Base-by-base conservation (phyloP, 768 basidiomycete genomes). In the Paxillus rubicundulus region DNA sequence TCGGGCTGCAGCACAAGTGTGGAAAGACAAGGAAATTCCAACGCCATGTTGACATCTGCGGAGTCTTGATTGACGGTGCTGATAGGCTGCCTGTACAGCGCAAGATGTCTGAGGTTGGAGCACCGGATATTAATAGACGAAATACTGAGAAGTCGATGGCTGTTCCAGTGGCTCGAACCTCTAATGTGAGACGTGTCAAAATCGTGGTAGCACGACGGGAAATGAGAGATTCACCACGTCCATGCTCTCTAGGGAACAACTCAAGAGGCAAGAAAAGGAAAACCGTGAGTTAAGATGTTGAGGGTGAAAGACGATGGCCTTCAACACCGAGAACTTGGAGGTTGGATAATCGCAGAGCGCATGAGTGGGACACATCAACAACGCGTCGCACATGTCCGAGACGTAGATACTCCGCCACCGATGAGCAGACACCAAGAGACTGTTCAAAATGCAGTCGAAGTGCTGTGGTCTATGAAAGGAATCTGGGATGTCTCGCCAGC, bases 11-110 rank as follows among this genome's bases (percentile, higher is more conserved):
- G 43, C 14, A 55, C 40, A 33, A 51, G 36, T 20, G 38, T 48
- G 44, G 36, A 61, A 51, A 53, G 46, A 21, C 48, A 28, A 45
- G 32, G 38, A 40, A 43, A 17, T 24, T 47, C 42, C 34, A 47
- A 32, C 43, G 39, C 24, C 10, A 17, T n/a, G 14, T 39, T 39
- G 50, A 49, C 44, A 17, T 41, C 43, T 21, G 42, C 40, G 38
- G n/a, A 17, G 32, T 17, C 45, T 32, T 30, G 20, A 39, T 34
- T 28, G 20, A 41, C 41, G 42, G 42, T 49, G 28, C 34, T 14
- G 48, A 55, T 34, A 8, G n/a, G 36, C 36, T 38, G 43, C 38
- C 18, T 28, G 13, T 42, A 49, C 21, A 47, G 43, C 47, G 30
- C 39, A 28, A 32, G 24, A 34, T 24, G 32, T 20, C 17, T 50